Base-by-base conservation (phyloP, 306 rosid genomes). In the Rosa multiflora region DNA sequence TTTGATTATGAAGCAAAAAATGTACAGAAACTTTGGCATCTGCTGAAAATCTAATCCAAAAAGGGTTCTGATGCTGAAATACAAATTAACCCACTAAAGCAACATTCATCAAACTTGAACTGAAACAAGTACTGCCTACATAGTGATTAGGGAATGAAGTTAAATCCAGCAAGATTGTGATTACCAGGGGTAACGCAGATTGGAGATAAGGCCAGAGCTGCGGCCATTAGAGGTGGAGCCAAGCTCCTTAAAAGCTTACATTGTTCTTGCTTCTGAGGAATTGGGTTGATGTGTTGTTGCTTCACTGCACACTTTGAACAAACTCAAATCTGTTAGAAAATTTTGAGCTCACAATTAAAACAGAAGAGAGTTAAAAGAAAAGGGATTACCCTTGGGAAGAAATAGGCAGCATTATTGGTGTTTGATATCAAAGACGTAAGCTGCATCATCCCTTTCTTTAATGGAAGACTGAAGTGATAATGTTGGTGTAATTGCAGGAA, bases 171-270 rank as follows among this genome's bases (percentile, higher is more conserved):
- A 74, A 74, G 77, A n/a, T 62, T 62, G 74, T 10, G 75, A 61
- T 76, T 26, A 88, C 92, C 85, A 79, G 92, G 93, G 55, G 87
- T 72, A 69, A 4, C 47, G 77, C 78, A 83, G 72, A 91, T 40
- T 17, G 94, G 94, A 84, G 97, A 85, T 63, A 91, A 83, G 82
- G 76, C 76, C 1, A 91, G 84, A 64, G 88, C 39, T 1, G 89
- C 86, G 80, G 94, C 89, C 81, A 83, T 80, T 78, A 90, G 72
- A 49, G 94, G 91, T 67, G 92, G 88, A 82, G 81, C 88, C 77
- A 91, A 67, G 82, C 68, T 81, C 77, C 78, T 88, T 55, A 82
- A 58, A n/a, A 75, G 71, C 75, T 74, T 76, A 64, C 85, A 62
- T 73, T 83, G 53, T 7, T 76, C 78, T 13, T 67, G 70, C 53